Percentiles rank a stretch among this genome's conserved stretches.
These are phyloP conservation scores for Apiotrichum mycotoxinovorans DNA, from an alignment of 1,284 basidiomycete species.

Conservation along the genomic window DNA sequence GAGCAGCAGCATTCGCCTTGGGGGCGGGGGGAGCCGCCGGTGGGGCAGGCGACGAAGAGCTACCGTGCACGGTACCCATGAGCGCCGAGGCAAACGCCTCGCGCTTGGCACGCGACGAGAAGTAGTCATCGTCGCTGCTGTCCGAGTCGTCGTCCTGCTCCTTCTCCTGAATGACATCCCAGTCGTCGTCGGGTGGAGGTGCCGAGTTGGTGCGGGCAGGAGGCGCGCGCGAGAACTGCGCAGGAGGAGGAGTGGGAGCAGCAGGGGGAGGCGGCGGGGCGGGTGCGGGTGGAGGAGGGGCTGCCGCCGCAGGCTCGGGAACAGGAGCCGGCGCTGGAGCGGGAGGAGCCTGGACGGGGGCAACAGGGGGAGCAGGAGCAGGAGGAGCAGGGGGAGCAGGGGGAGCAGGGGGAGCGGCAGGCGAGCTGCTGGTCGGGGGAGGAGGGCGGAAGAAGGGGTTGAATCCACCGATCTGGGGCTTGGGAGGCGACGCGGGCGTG, in stretches of 20 bases:
- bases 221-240: conserved; percentile 9
- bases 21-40: conserved; percentile 45
- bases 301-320: conserved; percentile 31
- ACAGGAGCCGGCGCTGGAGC: conserved; percentile 44
- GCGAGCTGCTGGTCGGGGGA: conserved; percentile 23
- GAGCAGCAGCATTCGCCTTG: conserved; percentile 49
- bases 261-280: conserved; percentile 42
- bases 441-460: conserved; percentile 54
- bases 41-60: conserved; percentile 38
- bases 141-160: conserved; percentile 52
- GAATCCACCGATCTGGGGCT: conserved; percentile 39
- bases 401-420: conserved; percentile 33
- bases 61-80: conserved; percentile 55
- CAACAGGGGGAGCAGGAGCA: conserved; percentile 41
- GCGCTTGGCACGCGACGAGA: conserved; percentile 61
- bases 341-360: conserved; percentile 31
- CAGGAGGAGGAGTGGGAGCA: conserved; percentile 43
- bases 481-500: conserved; percentile 28
- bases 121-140: conserved; percentile 68
- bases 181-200: conserved; percentile 66
- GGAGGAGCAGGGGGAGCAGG: conserved; percentile 35
- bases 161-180: conserved; percentile 77
- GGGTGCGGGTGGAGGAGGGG: conserved; percentile 37
- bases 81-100: conserved; percentile 71
- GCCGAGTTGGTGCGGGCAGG: conserved; percentile 22